These are phyloP conservation scores for Dryadomyces quercivorus DNA, from an alignment of 2,329 filamentous ascomycete species.

Conservation along the genomic window DNA sequence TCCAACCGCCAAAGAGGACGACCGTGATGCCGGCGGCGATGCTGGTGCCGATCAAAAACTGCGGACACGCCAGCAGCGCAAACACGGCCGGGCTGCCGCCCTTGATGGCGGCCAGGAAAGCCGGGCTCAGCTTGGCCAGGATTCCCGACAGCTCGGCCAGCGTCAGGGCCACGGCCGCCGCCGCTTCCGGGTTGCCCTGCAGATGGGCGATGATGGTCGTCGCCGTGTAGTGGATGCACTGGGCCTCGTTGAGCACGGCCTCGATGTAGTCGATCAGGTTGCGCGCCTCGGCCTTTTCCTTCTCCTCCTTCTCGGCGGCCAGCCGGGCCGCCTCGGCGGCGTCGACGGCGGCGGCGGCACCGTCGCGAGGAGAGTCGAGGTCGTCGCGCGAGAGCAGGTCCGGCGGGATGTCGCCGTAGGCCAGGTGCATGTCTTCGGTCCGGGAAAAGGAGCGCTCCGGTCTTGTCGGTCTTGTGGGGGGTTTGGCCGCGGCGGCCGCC, in stretches of 20 bases:
- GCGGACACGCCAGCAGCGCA: constrained; percentile 73
- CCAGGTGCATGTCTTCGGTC: constrained; percentile 65
- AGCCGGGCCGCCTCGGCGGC: not conserved
- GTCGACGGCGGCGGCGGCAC: constrained; percentile 14
- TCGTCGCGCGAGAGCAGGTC: constrained; percentile 43
- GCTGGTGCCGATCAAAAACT: constrained; percentile 88
- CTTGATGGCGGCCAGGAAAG: constrained; percentile 65
- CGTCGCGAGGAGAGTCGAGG: constrained; percentile 20
- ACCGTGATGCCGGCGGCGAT: constrained; percentile 88
- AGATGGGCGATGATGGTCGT: constrained; percentile 66
- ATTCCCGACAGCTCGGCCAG: constrained; percentile 82
- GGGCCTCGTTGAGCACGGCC: constrained; percentile 67
- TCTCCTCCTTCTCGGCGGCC: constrained; percentile 43
- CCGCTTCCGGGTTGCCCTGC: constrained; percentile 66
- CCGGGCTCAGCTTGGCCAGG: constrained; percentile 71
- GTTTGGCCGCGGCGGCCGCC: no score
- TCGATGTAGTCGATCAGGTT: constrained; percentile 64
- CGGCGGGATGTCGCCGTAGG: constrained; percentile 73
- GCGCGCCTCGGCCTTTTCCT: constrained; percentile 31
- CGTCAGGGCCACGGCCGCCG: constrained; percentile 85
- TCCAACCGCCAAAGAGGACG: constrained; percentile 91
- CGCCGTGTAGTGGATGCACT: constrained; percentile 79
- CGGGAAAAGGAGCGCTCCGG: constrained; percentile 36
- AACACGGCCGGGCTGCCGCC: constrained; percentile 75
- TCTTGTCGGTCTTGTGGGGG: no score